Percentiles rank a stretch among this genome's conserved stretches.
phyloP scores from a whole-genome alignment of 352 stramenopile species.

The Paralagenidium karlingii region DNA sequence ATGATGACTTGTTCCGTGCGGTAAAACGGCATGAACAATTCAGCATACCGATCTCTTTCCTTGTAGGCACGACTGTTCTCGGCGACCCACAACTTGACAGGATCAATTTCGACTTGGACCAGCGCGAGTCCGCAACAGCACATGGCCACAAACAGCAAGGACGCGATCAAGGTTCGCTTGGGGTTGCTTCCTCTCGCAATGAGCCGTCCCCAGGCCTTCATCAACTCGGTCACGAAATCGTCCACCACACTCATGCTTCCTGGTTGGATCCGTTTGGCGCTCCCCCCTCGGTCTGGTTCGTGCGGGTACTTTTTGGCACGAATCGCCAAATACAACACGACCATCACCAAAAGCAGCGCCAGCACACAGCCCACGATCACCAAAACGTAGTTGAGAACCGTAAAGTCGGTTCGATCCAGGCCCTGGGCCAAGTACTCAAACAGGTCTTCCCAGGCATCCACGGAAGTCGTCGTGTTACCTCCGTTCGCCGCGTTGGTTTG shows the following conservation, averaged over 20 bases:
- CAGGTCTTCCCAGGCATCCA: constrained; percentile 15
- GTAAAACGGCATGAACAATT: constrained; percentile 47
- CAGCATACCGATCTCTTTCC: constrained; percentile 21
- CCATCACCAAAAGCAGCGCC: constrained; percentile 19
- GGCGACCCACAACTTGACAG: constrained; percentile 43
- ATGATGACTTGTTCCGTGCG: constrained; percentile 39
- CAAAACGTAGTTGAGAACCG: constrained; percentile 38
- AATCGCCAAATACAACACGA: constrained; percentile 24
- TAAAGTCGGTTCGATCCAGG: constrained; percentile 18
- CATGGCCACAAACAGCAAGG: constrained; percentile 8
- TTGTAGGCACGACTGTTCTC: constrained; percentile 25
- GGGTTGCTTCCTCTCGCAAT: constrained; percentile 12
- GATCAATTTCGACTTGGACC: constrained; percentile 27
- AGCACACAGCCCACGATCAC: constrained; percentile 29
- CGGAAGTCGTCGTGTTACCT: neutral
- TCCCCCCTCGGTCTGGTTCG: constrained; percentile 16
- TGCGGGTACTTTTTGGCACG: constrained; percentile 8
- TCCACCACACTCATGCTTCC: constrained; percentile 14
- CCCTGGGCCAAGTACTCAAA: constrained; percentile 25
- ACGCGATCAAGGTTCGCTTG: constrained; percentile 7
- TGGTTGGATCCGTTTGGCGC: neutral
- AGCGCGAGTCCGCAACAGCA: constrained; percentile 12
- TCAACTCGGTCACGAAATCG: constrained; percentile 7
- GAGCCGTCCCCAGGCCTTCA: constrained; percentile 30
- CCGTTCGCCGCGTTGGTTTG: constrained; percentile 1